Base-by-base conservation (phyloP, 441 rosid genomes). In the Corymbia citriodora region DNA sequence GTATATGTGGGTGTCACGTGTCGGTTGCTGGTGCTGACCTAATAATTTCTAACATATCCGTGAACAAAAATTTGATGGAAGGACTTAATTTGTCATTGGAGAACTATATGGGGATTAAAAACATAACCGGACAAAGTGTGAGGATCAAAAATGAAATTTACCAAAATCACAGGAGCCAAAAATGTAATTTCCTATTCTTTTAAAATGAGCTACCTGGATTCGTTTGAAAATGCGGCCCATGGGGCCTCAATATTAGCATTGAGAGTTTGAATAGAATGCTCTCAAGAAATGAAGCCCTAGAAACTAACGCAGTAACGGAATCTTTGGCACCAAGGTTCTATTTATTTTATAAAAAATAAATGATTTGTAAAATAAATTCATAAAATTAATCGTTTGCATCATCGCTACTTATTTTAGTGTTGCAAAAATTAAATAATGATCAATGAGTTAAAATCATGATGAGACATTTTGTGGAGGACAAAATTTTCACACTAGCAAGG, bases 341-440 rank as follows among this genome's bases (percentile, higher is more conserved):
- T 33, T 33, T 33, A 33, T 33, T 33, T 33, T 33, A 33, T 33
- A 33, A 33, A 33, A 33, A 33, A 33, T 33, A 33, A 33, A 33
- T 33, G 33, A 33, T 33, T 33, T 33, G 33, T 33, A 33, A 33
- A 33, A 33, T 33, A 33, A 33, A 33, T 33, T 33, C 33, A 33
- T 33, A 29, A 15, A 74, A 40, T 0, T 74, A 21, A 40, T 21
- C 9, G 9, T 6, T 74, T 74, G 3, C 16, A 68, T 16, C 12
- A 16, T 13, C 23, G 1, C 3, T 31, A 15, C 8, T 31, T 31
- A 0, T 68, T 13, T 21, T 4, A 4, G 40, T 16, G 40, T 8
- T 31, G 74, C 40, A 16, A 74, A 74, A 29, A 40, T 74, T 74
- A 21, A 74, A 7, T 40, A 2, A 21, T 7, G 29, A 25, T 23